These are phyloP conservation scores for Blastocystis sp. DNA, from an alignment of 352 stramenopile species.

Conservation along the genomic window DNA sequence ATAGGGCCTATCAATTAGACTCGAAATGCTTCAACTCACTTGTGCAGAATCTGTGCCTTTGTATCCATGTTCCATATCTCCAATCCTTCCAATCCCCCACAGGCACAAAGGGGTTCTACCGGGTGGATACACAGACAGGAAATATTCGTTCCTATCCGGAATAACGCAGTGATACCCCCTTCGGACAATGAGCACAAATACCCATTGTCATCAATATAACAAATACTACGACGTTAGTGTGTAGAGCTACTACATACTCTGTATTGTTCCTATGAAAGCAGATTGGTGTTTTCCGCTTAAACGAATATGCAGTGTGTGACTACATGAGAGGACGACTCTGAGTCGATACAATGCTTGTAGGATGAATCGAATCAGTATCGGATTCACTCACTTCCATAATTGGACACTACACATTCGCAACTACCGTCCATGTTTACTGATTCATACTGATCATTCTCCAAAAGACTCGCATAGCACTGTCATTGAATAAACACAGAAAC, in stretches of 20 bases:
- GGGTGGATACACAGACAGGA: not conserved
- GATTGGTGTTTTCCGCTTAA: no score
- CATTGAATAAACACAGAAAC: not conserved
- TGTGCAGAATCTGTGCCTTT: not conserved
- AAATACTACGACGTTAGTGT: no score
- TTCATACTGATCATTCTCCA: not conserved
- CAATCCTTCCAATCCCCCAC: constrained; percentile 3
- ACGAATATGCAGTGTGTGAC: no score
- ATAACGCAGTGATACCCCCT: no score
- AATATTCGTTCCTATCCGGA: not conserved
- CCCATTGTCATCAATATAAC: not conserved
- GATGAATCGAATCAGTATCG: no score
- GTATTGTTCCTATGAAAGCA: no score
- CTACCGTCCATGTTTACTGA: not conserved
- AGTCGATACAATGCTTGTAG: no score
- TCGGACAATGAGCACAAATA: not conserved
- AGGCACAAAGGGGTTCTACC: not conserved
- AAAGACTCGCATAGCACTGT: not conserved
- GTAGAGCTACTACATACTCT: no score
- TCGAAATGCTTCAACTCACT: not conserved
- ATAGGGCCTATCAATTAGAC: not conserved
- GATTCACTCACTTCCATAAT: not conserved
- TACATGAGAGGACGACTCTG: no score
- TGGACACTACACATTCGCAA: not conserved
- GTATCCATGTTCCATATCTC: not conserved